Conservation (phyloP, 371 early-diverging fungal species). For the Lichtheimia ornata region DNA sequence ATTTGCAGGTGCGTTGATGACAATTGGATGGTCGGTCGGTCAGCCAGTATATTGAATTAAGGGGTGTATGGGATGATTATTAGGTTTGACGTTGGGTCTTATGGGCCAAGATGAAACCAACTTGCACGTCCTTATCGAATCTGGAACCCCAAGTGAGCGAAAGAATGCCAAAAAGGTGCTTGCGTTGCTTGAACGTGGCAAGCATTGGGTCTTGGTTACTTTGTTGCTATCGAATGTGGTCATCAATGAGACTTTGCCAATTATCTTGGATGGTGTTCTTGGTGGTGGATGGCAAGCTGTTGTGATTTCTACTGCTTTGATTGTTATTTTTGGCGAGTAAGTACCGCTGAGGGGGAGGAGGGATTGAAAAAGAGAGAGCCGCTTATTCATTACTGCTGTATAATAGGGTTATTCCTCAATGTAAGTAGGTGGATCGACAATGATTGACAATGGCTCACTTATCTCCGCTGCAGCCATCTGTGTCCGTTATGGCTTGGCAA, state of each 20-base stretch:
- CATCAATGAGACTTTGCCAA: slow-evolving; percentile 93
- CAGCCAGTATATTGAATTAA: too few relatives aligned
- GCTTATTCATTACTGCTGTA: slow-evolving; percentile 1
- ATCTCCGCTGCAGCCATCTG: slow-evolving; percentile 49
- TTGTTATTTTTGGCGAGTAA: slow-evolving; percentile 93
- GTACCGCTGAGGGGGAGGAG: slow-evolving; percentile 18
- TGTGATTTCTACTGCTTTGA: slow-evolving; percentile 81
- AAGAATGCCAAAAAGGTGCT: slow-evolving; percentile 69
- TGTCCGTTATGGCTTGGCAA: slow-evolving; percentile 72
- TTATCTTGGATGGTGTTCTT: slow-evolving; percentile 78
- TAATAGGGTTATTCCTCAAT: slow-evolving; percentile 59
- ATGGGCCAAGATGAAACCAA: slow-evolving; percentile 78
- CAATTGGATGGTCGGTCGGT: neutral
- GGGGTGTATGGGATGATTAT: too few relatives aligned
- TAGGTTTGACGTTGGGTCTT: slow-evolving; percentile 83
- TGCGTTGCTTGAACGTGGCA: slow-evolving; percentile 68
- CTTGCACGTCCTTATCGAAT: slow-evolving; percentile 66
- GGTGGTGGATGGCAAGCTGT: slow-evolving; percentile 87
- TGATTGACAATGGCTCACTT: slow-evolving; percentile 21
- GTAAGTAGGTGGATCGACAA: slow-evolving; percentile 10
- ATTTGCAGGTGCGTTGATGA: slow-evolving; percentile 59
- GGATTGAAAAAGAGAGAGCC: too few relatives aligned
- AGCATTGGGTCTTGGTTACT: slow-evolving; percentile 87
- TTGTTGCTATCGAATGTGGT: slow-evolving; percentile 89
- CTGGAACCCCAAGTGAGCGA: slow-evolving; percentile 67